Evolutionary conservation across 441 rosid genomes (phyloP).

Genomic region (Gossypium davidsonii): DNA sequence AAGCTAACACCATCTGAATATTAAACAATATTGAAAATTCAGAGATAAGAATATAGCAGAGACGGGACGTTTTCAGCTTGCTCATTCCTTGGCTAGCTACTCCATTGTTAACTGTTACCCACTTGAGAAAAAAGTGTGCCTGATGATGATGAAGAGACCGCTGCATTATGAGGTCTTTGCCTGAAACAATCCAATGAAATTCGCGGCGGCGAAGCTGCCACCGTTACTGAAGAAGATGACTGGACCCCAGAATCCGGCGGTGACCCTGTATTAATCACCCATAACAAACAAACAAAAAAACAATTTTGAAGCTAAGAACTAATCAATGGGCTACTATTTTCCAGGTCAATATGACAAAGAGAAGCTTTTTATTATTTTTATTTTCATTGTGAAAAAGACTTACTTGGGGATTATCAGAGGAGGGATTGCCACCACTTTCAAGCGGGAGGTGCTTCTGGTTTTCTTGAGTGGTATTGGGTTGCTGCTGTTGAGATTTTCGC

Average conservation of each 20-base stretch:
- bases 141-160: slow-evolving; percentile 59
- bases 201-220: slow-evolving; percentile 59
- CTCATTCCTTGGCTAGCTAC: not conserved
- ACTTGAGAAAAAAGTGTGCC: slow-evolving; percentile 63
- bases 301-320: not conserved
- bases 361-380: not conserved
- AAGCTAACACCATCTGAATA: slow-evolving; percentile 2
- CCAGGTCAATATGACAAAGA: not conserved
- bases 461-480: slow-evolving; percentile 29
- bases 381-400: slow-evolving; percentile 12
- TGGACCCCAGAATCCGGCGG: slow-evolving; percentile 54
- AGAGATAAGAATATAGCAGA: not conserved
- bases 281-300: not conserved
- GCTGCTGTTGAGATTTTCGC: slow-evolving; percentile 64
- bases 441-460: slow-evolving; percentile 30
- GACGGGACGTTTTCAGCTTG: not conserved
- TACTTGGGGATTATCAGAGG: slow-evolving; percentile 44
- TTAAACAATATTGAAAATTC: slow-evolving; percentile 11
- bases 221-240: slow-evolving; percentile 54
- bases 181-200: slow-evolving; percentile 70
- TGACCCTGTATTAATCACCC: slow-evolving; percentile 28
- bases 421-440: slow-evolving; percentile 23
- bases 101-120: slow-evolving; percentile 26
- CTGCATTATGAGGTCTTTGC: slow-evolving; percentile 45
- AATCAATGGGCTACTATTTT: not conserved